Percentiles rank a stretch among this genome's conserved stretches.
Conservation (phyloP, 768 basidiomycete species). For the Boletus rex-veris region DNA sequence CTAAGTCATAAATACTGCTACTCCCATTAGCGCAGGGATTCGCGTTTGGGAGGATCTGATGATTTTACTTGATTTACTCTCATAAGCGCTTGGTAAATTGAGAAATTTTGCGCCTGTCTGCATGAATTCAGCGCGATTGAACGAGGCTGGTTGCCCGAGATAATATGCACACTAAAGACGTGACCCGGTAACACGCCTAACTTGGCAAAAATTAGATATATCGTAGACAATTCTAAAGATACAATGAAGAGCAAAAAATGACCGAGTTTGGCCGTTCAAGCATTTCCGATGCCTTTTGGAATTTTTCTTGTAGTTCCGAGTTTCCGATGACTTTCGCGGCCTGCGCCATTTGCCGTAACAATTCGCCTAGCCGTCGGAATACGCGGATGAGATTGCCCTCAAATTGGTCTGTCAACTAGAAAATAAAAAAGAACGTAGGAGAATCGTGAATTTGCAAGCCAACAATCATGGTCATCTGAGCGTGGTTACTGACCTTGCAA, state of each 20-base stretch:
- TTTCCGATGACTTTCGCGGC: conserved; percentile 98
- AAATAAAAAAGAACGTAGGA: background rate
- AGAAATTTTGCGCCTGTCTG: too few relatives aligned
- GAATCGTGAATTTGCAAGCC: background rate
- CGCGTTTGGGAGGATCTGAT: too few relatives aligned
- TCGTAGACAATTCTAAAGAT: conserved; percentile 45
- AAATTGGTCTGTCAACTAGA: conserved; percentile 89
- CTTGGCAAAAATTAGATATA: background rate
- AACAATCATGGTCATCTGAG: background rate
- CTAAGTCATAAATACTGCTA: too few relatives aligned
- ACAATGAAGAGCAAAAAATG: conserved; percentile 85
- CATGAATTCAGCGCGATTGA: too few relatives aligned
- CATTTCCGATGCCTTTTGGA: conserved; percentile 88
- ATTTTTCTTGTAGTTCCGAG: conserved; percentile 88
- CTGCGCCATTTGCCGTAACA: conserved; percentile 93
- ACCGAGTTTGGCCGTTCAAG: conserved; percentile 92
- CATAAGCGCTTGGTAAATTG: too few relatives aligned
- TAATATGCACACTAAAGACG: background rate
- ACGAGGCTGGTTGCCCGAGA: too few relatives aligned
- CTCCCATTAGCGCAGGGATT: too few relatives aligned
- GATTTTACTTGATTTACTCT: too few relatives aligned
- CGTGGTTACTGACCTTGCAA: conserved; percentile 66
- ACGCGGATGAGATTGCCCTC: conserved; percentile 96
- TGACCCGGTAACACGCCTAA: background rate
- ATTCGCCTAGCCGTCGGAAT: conserved; percentile 90